These are phyloP conservation scores for Populus tomentosa DNA, from an alignment of 441 rosid genomes.

Conservation along the genomic window DNA sequence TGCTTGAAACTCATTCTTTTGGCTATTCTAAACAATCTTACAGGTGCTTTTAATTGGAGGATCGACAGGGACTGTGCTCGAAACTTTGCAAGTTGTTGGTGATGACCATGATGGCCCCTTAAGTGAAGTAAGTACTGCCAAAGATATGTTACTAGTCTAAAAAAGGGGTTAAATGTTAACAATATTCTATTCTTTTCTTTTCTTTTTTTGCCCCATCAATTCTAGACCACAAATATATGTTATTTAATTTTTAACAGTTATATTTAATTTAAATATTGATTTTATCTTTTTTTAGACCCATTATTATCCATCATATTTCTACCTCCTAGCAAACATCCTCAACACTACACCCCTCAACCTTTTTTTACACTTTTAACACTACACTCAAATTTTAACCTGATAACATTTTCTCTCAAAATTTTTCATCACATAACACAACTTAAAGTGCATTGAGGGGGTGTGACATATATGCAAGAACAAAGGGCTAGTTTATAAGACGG, in stretches of 20 bases:
- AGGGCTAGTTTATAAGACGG: not conserved
- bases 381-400: not conserved
- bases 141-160: not conserved
- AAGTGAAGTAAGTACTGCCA: constrained; percentile 57
- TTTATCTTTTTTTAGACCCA: not conserved
- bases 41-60: constrained; percentile 96
- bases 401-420: not conserved
- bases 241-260: not conserved
- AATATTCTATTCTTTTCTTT: no score
- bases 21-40: constrained; percentile 15
- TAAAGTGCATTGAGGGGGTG: not conserved
- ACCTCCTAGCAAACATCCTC: not conserved
- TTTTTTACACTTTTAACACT: not conserved
- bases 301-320: not conserved
- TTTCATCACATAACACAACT: not conserved
- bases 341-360: not conserved
- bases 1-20: constrained; percentile 6
- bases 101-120: constrained; percentile 62
- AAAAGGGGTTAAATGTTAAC: not conserved
- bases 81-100: constrained; percentile 86
- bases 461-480: not conserved
- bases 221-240: not conserved
- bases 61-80: constrained; percentile 99
- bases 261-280: not conserved
- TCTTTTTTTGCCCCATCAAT: not conserved